These are phyloP conservation scores for Naganishia liquefaciens DNA, from an alignment of 1,284 basidiomycete species.

Conservation along the genomic window DNA sequence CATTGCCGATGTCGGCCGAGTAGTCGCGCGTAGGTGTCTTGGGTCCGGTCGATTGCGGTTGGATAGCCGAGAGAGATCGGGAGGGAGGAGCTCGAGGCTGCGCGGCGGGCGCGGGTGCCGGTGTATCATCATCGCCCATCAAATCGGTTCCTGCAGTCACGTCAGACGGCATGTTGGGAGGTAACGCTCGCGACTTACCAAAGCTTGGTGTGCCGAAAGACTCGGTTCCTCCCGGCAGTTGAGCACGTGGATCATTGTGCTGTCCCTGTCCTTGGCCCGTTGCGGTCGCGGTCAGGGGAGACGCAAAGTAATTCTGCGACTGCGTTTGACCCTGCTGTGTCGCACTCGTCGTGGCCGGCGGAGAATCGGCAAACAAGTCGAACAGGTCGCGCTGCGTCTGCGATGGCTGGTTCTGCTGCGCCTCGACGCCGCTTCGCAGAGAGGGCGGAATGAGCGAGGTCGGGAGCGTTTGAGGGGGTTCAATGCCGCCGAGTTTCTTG, in stretches of 20 bases:
- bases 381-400: constrained; percentile 47
- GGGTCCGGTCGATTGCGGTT: constrained; percentile 15
- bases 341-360: constrained; percentile 34
- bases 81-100: constrained; percentile 7
- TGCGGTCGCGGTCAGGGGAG: constrained; percentile 8
- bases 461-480: constrained; percentile 73
- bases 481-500: constrained; percentile 78
- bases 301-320: constrained; percentile 37
- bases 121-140: constrained; percentile 46
- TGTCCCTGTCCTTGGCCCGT: not conserved
- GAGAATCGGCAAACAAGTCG: constrained; percentile 51
- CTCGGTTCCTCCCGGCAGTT: constrained; percentile 11
- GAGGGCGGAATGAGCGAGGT: constrained; percentile 73
- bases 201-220: constrained; percentile 13
- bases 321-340: constrained; percentile 14
- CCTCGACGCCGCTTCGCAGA: constrained; percentile 38
- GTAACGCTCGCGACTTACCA: not conserved
- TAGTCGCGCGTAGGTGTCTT: constrained; percentile 53
- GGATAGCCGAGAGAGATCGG: constrained; percentile 54
- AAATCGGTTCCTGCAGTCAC: constrained; percentile 39
- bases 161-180: constrained; percentile 26
- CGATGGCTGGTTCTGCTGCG: constrained; percentile 5
- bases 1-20: constrained; percentile 74
- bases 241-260: not conserved
- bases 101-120: constrained; percentile 28